Conservation (phyloP, 352 stramenopile genomes). For the Phytophthora europaea region DNA sequence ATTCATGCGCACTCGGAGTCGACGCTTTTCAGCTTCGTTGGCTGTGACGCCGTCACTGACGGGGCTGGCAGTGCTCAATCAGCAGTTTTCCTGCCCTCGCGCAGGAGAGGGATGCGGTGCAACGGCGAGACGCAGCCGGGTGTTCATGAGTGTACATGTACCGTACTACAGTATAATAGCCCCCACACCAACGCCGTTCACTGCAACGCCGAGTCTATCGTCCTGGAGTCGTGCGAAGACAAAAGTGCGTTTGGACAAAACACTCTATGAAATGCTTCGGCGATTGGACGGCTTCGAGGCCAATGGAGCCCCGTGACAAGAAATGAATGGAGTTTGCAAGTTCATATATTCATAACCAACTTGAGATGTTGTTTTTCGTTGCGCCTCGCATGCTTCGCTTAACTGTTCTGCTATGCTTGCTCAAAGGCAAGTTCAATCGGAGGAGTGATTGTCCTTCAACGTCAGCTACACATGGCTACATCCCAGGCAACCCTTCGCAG, state of each 20-base stretch:
- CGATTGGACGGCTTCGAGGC: not conserved
- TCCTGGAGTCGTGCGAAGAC: too few species aligned
- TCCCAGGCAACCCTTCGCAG: conserved; percentile 18
- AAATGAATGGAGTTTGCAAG: too few species aligned
- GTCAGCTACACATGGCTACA: conserved; percentile 51
- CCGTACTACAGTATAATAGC: too few species aligned
- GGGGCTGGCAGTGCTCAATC: conserved; percentile 12
- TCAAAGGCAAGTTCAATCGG: not conserved
- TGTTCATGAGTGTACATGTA: too few species aligned
- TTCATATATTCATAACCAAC: too few species aligned
- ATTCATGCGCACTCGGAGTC: not conserved
- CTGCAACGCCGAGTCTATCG: not conserved
- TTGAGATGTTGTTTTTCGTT: too few species aligned
- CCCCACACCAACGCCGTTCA: not conserved
- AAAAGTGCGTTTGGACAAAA: not conserved
- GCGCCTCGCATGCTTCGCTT: not conserved
- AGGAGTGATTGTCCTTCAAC: conserved; percentile 66
- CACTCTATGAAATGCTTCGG: not conserved
- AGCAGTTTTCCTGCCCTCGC: not conserved
- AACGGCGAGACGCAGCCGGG: not conserved
- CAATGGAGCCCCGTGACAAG: not conserved
- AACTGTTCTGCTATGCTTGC: not conserved
- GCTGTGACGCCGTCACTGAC: too few species aligned
- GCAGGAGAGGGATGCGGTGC: not conserved
- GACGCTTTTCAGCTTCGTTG: not conserved